Evolutionary conservation across 768 basidiomycete species (phyloP), one percentile per base, ranked within the genome.

Genomic region (Piloderma croceum): DNA sequence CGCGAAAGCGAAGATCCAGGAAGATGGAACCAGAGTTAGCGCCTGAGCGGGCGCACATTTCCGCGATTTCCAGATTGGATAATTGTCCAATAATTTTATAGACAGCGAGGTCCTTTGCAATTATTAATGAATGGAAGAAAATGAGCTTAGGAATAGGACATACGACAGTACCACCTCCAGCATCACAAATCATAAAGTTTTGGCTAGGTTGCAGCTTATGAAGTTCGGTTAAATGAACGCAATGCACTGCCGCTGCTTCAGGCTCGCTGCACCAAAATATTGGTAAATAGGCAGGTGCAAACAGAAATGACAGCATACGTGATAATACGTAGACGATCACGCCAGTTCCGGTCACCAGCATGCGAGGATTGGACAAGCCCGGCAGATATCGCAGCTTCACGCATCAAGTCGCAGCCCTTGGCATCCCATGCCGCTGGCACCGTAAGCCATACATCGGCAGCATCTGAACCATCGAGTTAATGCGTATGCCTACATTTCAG

Each of bases 381-480:
- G 5, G 89, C 89, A 18, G 70, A 67, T 44, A 92, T 83, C 12
- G 90, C 88, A 31, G 86, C 85, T 36, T 81, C 81, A 17, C 89
- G 74, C 90, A 91, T 91, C 49, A 90, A 73, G 43, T 83, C 81
- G 52, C 84, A 89, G 0, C 87, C 89, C 47, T 71, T 80, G 1
- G 83, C 87, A 56, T 92, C 89, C 90, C 89, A 92, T 15, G 89
- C 90, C 11, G 90, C 90, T 39, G 90, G 90, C 4, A 90, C 89
- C 3, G 86, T 90, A 41, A 92, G 63, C 72, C 84, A 83, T 5
- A 91, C 85, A 50, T 89, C 84, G 41, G 87, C 89, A 29, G 81
- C 70, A 57, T 87, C 90, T 90, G 51, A 38, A 25, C 27, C 11
- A 39, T 34, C 24, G 22, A 25, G 27, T 19, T 45, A 18, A 24